These are phyloP conservation scores for Chaetomiaceae sp. DNA, from an alignment of 2,329 filamentous ascomycete genomes.

Conservation along the genomic window DNA sequence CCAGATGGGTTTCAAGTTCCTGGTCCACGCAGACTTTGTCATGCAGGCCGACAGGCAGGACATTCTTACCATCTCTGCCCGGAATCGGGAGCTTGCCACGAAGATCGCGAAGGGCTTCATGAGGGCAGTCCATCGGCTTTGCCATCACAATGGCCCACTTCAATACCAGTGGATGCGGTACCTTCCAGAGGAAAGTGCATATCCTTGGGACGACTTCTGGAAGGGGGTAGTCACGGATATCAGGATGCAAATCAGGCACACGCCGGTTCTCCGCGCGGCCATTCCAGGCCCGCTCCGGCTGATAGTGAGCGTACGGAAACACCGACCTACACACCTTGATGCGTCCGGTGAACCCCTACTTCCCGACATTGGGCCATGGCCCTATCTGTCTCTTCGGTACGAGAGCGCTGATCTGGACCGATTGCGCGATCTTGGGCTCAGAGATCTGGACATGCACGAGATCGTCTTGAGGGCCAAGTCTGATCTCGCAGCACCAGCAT, in stretches of 20 bases:
- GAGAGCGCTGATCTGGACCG: conserved; percentile 5
- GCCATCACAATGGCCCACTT: conserved; percentile 33
- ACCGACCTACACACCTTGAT: conserved; percentile 5
- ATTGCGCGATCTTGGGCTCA: conserved; percentile 8
- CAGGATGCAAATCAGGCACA: not conserved
- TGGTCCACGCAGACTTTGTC: conserved; percentile 48
- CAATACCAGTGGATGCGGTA: conserved; percentile 43
- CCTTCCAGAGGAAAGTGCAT: conserved; percentile 31
- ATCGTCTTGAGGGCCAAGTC: conserved; percentile 1
- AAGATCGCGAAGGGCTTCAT: conserved; percentile 37
- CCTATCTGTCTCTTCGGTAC: conserved; percentile 4
- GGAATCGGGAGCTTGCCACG: conserved; percentile 36
- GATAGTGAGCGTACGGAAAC: conserved; percentile 2
- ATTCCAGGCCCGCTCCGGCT: conserved; percentile 5
- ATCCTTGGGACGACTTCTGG: conserved; percentile 6
- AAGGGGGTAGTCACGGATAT: conserved; percentile 1
- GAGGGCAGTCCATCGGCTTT: conserved; percentile 36
- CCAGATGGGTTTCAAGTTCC: conserved; percentile 41
- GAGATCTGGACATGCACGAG: not conserved
- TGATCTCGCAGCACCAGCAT: conserved; percentile 6
- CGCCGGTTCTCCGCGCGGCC: conserved; percentile 3
- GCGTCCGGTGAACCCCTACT: conserved; percentile 4
- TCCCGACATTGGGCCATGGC: conserved; percentile 3
- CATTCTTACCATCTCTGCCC: conserved; percentile 32
- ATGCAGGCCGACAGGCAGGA: conserved; percentile 42